Conservation (phyloP, 768 basidiomycete species). For the Amanita subjunquillea region DNA sequence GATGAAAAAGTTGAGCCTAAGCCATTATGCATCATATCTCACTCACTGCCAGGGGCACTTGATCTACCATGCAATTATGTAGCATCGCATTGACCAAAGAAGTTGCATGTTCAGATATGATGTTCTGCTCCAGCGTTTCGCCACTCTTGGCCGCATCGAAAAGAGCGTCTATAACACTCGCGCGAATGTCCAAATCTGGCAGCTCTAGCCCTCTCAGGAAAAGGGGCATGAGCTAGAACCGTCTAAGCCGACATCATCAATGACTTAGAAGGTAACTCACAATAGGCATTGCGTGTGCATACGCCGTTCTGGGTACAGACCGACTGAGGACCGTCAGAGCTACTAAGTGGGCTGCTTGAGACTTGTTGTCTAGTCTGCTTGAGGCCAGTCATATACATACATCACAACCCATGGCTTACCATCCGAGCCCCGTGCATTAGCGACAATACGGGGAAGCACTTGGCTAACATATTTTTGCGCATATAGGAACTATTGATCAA, state of each 20-base stretch:
- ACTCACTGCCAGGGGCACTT: constrained; percentile 45
- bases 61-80: constrained; percentile 40
- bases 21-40: not conserved
- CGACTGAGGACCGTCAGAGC: constrained; percentile 77
- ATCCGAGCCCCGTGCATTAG: constrained; percentile 44
- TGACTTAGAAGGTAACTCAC: constrained; percentile 23
- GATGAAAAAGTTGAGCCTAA: constrained; percentile 1
- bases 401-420: constrained; percentile 26
- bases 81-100: constrained; percentile 67
- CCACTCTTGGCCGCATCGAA: constrained; percentile 52
- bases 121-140: constrained; percentile 32
- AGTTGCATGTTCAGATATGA: constrained; percentile 59
- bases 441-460: constrained; percentile 67
- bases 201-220: constrained; percentile 79
- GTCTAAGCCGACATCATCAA: not conserved
- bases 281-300: constrained; percentile 54
- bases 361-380: constrained; percentile 29
- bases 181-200: constrained; percentile 61
- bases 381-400: not conserved
- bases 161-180: constrained; percentile 74
- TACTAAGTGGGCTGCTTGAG: constrained; percentile 66
- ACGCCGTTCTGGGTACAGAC: constrained; percentile 68
- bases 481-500: constrained; percentile 46
- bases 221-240: constrained; percentile 71
- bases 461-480: constrained; percentile 65